Percentiles rank a stretch among this genome's conserved stretches.
Evolutionary conservation across 2,329 filamentous ascomycete species (phyloP).

Genomic region (Aureobasidium sp.): DNA sequence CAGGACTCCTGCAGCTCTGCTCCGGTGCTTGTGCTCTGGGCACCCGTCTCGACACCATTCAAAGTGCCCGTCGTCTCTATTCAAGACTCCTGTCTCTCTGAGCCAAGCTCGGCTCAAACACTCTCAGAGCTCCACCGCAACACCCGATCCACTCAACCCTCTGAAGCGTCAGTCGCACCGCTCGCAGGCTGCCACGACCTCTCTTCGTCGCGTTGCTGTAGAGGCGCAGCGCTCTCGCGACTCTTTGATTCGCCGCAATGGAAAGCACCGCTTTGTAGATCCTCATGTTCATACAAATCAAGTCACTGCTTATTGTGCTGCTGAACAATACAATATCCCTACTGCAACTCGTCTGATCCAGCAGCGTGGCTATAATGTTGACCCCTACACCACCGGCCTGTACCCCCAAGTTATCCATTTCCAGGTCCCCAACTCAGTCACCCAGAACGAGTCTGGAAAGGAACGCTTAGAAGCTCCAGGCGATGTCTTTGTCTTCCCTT

Average conservation of each 20-base stretch:
- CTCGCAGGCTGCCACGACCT: conserved; percentile 57
- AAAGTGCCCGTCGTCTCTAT: background rate
- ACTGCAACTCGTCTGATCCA: conserved; percentile 52
- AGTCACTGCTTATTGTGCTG: conserved; percentile 60
- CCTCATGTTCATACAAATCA: conserved; percentile 42
- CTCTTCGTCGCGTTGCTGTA: conserved; percentile 75
- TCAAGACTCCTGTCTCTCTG: background rate
- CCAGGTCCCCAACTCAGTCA: conserved; percentile 35
- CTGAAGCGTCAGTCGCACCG: conserved; percentile 43
- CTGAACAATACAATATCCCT: conserved; percentile 58
- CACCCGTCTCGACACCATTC: background rate
- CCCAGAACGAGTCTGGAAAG: conserved; percentile 41
- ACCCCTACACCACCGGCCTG: conserved; percentile 55
- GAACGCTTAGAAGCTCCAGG: conserved; percentile 39
- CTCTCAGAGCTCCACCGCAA: background rate
- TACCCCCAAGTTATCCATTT: conserved; percentile 61
- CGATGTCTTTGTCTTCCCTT: conserved; percentile 93
- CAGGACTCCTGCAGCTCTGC: background rate
- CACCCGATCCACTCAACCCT: background rate
- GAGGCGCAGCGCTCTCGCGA: conserved; percentile 65
- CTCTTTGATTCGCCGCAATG: conserved; percentile 44
- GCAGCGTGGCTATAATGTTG: conserved; percentile 54
- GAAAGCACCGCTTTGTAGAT: conserved; percentile 38
- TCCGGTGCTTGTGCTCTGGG: background rate
- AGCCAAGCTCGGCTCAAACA: background rate